Conservation (phyloP, 208 protist species). For the Trypanosoma boissoni region DNA sequence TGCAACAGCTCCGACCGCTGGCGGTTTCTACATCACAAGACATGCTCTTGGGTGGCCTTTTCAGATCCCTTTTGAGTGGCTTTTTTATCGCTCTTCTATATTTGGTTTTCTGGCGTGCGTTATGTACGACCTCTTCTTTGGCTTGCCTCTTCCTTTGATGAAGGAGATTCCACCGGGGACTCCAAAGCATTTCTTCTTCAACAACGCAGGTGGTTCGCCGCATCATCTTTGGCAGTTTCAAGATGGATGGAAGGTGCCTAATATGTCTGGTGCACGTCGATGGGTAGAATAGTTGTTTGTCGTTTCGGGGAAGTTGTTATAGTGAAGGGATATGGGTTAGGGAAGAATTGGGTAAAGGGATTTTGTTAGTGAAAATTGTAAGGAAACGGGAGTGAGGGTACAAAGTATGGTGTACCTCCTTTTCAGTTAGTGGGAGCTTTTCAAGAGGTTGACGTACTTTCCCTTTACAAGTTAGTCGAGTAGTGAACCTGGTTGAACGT, state of each 20-base stretch:
- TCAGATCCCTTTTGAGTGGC: conserved; percentile 89
- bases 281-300: conserved; percentile 74
- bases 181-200: conserved; percentile 85
- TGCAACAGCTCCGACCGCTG: conserved; percentile 70
- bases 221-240: conserved; percentile 90
- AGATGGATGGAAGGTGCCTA: conserved; percentile 88
- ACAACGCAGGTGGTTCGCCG: conserved; percentile 73
- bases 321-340: background rate
- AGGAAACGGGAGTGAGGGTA: no score
- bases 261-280: conserved; percentile 79
- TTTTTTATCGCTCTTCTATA: conserved; percentile 83
- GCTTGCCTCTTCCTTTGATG: conserved; percentile 77
- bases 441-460: no score
- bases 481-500: no score
- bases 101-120: conserved; percentile 64
- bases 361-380: no score
- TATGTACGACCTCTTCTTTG: conserved; percentile 80
- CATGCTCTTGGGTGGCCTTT: conserved; percentile 85
- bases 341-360: no score
- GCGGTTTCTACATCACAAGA: conserved; percentile 83
- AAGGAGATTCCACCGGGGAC: conserved; percentile 78
- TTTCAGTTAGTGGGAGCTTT: no score
- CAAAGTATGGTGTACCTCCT: no score
- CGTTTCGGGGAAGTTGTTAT: no score
- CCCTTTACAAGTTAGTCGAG: no score